Base-by-base conservation (phyloP, 805 yeast species). In the Candida michaelii region DNA sequence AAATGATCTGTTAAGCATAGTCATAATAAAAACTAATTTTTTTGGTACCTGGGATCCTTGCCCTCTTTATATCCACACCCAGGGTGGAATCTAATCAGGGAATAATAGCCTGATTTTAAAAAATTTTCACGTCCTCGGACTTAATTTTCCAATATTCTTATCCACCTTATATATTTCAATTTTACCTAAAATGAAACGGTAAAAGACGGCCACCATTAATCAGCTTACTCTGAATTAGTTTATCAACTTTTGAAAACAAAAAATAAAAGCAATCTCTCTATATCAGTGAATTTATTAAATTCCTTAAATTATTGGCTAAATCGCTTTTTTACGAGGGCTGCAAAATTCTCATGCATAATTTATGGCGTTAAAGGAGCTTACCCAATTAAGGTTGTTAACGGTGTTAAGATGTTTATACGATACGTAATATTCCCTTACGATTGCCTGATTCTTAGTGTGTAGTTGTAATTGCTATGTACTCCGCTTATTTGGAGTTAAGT, bases 1-100 rank as follows among this genome's bases (percentile, higher is more conserved):
- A 32, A 39, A 39, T 5, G 27, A 12, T 33, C 42, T 39, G 19
- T 21, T 23, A 35, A 35, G 30, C 38, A 35, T 35, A 2, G 18
- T 24, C 13, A 16, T 30, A 7, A 6, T 5, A 30, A 30, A 30
- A 30, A 21, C 23, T 14, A 4, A 12, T 31, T 18, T 7, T 12
- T 25, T n/a, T 4, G 7, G 5, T 31, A 31, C 6, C 23, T 6
- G 35, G 35, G 11, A 18, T 31, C 12, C 25, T 6, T 12, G 3
- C 16, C 13, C 25, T 18, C 35, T 31, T 31, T 31, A 31, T 31
- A 31, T 31, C 13, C 29, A 31, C 3, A 18, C 3, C 9, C 18
- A n/a, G n/a, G n/a, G 24, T 18, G 35, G 15, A 27, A 18, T 31
- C 35, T 31, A 14, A 31, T 31, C 35, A 5, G 6, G 12, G 5